A percentile compares a stretch with the other conserved stretches of the same genome.
phyloP scores from a whole-genome alignment of 495 filamentous ascomycete genomes.

The Talaromyces trachyspermus region DNA sequence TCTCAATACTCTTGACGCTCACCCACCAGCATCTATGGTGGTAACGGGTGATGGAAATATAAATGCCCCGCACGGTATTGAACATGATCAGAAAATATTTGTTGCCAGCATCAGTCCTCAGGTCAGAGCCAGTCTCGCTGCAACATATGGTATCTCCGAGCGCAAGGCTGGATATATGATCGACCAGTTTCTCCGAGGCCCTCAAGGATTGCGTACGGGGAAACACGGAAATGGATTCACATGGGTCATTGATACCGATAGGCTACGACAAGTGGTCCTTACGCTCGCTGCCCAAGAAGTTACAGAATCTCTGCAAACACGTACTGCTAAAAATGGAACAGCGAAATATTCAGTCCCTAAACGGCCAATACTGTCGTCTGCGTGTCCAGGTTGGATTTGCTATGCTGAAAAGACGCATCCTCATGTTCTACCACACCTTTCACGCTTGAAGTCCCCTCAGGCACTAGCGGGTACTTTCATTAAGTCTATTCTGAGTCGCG shows the following conservation, averaged over 20 bases:
- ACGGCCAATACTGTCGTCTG: constrained; percentile 77
- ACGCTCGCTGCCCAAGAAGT: constrained; percentile 78
- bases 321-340: constrained; percentile 12
- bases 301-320: constrained; percentile 29
- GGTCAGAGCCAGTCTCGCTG: constrained; percentile 77
- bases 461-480: constrained; percentile 82
- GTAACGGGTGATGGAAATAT: constrained; percentile 15
- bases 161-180: constrained; percentile 73
- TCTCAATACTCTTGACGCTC: constrained; percentile 66
- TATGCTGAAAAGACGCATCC: constrained; percentile 98
- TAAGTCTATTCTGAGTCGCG: constrained; percentile 71
- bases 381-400: constrained; percentile 97
- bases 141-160: constrained; percentile 66
- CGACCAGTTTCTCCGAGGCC: constrained; percentile 66
- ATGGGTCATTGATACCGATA: constrained; percentile 83
- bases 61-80: constrained; percentile 16
- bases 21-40: constrained; percentile 25
- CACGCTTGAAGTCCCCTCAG: constrained; percentile 86
- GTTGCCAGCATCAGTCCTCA: constrained; percentile 91
- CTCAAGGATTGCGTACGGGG: constrained; percentile 57
- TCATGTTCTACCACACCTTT: constrained; percentile 84
- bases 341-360: constrained; percentile 33
- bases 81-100: constrained; percentile 59
- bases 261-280: constrained; percentile 66
- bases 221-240: constrained; percentile 68